Evolutionary conservation across 139 green algal genomes (phyloP), one percentile per base, ranked within the genome.

Genomic region (Deuterostichococcus epilithicus): DNA sequence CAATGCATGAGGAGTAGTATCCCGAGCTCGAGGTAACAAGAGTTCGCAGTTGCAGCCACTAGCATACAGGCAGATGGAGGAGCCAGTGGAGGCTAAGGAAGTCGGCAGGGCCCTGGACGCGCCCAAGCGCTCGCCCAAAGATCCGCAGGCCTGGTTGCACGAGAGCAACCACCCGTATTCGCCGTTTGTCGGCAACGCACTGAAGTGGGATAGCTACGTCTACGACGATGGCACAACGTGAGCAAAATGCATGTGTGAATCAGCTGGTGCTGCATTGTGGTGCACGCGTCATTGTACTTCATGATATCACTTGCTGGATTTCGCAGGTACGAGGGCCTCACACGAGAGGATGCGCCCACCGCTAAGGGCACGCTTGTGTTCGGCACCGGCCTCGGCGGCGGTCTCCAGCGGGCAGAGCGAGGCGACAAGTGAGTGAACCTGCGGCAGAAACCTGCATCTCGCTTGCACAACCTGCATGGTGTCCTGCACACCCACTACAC

Each of bases 171-270:
- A 97, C 81, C 93, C 93, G 0, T 92, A 94, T 71, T 87, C 91
- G 1, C 92, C 93, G 23, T 97, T 98, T 80, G 74, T 87, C 20
- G 94, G 94, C 15, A 91, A 96, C 78, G 78, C 92, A 0, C 78
- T 96, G 0, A 93, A 94, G 79, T 98, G 94, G 94, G 83, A 90
- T 26, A 91, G 80, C 82, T 91, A 88, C 74, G 92, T 93, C 10
- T 98, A 94, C 65, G 92, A 95, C 30, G 94, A 98, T 74, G 92
- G 90, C 75, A 95, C 92, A 63, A 96, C 94, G 93, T 97, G 81
- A 89, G 92, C 28, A 60, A 60, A 26, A 18, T 26, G 15, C 18
- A 60, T 60, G 45, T 60, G 45, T 60, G 15, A 13, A 13, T 60
- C 15, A 60, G 22, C 35, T 25, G 33, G 0, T 34, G 28, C 35